Evolutionary conservation across 768 basidiomycete species (phyloP).

Genomic region (Glaciozyma martinii): DNA sequence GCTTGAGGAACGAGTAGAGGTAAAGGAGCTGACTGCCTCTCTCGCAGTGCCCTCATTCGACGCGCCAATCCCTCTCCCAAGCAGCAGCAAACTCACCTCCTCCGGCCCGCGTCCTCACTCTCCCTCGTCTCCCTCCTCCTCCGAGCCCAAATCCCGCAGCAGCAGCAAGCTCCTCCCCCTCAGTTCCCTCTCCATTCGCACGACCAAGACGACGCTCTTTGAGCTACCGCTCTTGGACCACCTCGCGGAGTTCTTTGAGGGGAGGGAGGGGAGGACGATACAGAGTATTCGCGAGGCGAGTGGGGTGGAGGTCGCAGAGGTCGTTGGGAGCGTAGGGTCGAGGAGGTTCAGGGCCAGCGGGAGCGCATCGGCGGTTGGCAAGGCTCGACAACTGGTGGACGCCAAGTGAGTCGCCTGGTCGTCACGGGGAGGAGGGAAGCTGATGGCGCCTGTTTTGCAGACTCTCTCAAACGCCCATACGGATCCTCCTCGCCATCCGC

Average conservation of each 20-base stretch:
- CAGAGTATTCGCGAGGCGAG: slow-evolving; percentile 6
- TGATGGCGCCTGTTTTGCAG: no score
- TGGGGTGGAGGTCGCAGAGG: not conserved
- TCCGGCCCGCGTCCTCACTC: no score
- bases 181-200: no score
- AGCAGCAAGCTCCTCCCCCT: no score
- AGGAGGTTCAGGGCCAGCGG: slow-evolving; percentile 4
- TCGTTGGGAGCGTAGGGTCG: not conserved
- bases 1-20: no score
- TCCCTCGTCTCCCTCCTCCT: no score
- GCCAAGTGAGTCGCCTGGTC: slow-evolving; percentile 4
- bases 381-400: slow-evolving; percentile 18
- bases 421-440: no score
- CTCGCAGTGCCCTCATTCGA: no score
- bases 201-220: not conserved
- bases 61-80: no score
- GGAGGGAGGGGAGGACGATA: not conserved
- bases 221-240: slow-evolving; percentile 14
- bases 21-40: no score
- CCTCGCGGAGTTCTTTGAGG: slow-evolving; percentile 16
- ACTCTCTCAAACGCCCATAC: slow-evolving; percentile 21
- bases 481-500: slow-evolving; percentile 10
- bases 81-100: no score
- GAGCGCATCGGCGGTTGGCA: slow-evolving; percentile 7
- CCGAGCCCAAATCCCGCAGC: no score